These are phyloP conservation scores for Cercospora nicotianae DNA, from an alignment of 2,329 filamentous ascomycete genomes.

Conservation along the genomic window DNA sequence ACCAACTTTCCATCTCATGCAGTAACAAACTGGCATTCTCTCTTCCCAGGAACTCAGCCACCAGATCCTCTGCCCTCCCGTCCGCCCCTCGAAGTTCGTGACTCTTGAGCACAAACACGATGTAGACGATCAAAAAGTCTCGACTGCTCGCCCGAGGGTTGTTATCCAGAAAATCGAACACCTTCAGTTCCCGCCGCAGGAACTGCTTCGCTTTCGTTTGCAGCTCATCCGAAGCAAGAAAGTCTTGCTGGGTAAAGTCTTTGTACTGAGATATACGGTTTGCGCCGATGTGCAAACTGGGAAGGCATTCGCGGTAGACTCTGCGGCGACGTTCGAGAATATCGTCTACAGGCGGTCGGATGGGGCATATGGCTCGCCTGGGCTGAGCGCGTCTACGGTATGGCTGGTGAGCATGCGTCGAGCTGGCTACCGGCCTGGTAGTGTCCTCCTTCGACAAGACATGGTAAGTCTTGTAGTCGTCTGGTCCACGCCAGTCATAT, in stretches of 20 bases:
- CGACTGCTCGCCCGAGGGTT: conserved; percentile 31
- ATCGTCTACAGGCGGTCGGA: conserved; percentile 20
- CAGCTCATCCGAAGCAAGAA: conserved; percentile 65
- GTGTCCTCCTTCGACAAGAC: conserved; percentile 14
- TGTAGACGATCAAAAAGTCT: conserved; percentile 83
- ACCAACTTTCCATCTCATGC: conserved; percentile 80
- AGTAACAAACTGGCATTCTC: conserved; percentile 73
- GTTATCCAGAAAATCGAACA: conserved; percentile 70
- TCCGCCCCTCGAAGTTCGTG: conserved; percentile 77
- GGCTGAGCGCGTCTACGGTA: conserved; percentile 9
- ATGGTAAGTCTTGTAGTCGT: conserved; percentile 59
- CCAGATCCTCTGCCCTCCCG: conserved; percentile 75
- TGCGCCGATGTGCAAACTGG: conserved; percentile 77
- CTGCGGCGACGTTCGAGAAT: conserved; percentile 63
- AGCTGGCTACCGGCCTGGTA: background rate
- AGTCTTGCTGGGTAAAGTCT: conserved; percentile 67
- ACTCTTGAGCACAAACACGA: conserved; percentile 78
- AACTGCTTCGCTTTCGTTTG: conserved; percentile 76
- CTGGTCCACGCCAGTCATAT: conserved; percentile 59
- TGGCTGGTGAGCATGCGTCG: background rate
- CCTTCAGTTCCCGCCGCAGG: conserved; percentile 78
- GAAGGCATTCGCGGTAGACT: conserved; percentile 71
- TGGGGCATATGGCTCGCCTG: background rate
- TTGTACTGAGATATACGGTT: conserved; percentile 75
- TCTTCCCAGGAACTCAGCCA: conserved; percentile 75